A percentile compares a stretch with the other conserved stretches of the same genome.
Conservation (phyloP, 2,329 filamentous ascomycete genomes). For the Penicillium sclerotigenum region DNA sequence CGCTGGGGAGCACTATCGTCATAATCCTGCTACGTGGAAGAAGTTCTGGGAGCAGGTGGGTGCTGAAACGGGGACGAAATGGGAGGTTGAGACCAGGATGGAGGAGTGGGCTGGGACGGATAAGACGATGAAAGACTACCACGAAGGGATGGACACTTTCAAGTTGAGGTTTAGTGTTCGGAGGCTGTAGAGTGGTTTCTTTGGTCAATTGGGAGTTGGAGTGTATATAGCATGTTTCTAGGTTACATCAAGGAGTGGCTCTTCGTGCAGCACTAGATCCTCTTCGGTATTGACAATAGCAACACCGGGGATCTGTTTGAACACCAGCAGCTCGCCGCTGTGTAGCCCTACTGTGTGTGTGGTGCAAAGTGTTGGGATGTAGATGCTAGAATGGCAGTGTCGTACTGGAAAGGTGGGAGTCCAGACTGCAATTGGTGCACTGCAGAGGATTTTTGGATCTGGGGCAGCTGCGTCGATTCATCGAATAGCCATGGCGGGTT, state of each 20-base stretch:
- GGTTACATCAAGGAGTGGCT: not conserved
- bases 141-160: conserved; percentile 13
- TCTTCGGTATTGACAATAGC: not conserved
- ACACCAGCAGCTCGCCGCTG: not conserved
- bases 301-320: not conserved
- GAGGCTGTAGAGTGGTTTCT: not conserved
- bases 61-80: conserved; percentile 48
- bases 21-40: conserved; percentile 52
- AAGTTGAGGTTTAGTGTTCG: conserved; percentile 19
- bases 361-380: not conserved
- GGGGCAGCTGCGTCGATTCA: conserved; percentile 8
- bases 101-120: conserved; percentile 16
- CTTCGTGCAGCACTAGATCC: not conserved
- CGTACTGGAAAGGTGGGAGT: not conserved
- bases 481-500: conserved; percentile 30
- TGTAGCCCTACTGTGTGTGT: not conserved
- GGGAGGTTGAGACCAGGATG: conserved; percentile 40
- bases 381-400: not conserved
- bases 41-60: conserved; percentile 55
- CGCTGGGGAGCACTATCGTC: conserved; percentile 40
- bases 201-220: not conserved
- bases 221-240: not conserved
- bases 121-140: conserved; percentile 8
- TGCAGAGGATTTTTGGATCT: conserved; percentile 1
- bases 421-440: not conserved